Percentiles rank a stretch among this genome's conserved stretches.
These are phyloP conservation scores for Crithidia fasciculata DNA, from an alignment of 208 protist genomes.

Conservation along the genomic window DNA sequence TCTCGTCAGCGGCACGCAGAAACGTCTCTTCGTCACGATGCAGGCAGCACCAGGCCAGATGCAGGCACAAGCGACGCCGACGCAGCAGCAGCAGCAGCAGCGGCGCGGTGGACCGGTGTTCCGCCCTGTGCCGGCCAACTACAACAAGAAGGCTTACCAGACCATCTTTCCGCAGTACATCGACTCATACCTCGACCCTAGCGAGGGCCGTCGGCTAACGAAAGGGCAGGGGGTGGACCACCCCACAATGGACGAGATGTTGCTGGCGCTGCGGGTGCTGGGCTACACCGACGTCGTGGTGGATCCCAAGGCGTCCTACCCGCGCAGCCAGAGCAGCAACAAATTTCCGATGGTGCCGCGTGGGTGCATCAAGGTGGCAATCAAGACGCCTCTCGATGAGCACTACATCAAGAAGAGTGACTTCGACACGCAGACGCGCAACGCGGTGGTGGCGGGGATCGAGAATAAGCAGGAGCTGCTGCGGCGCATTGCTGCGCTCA, in stretches of 20 bases:
- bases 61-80: neutral
- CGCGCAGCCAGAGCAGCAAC: constrained; percentile 61
- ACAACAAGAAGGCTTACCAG: constrained; percentile 80
- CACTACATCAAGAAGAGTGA: constrained; percentile 91
- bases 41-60: neutral
- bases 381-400: constrained; percentile 73
- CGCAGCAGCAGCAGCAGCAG: constrained; percentile 5
- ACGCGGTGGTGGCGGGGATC: constrained; percentile 59
- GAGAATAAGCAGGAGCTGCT: constrained; percentile 79
- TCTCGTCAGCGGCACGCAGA: too few relatives aligned
- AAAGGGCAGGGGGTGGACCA: constrained; percentile 67
- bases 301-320: constrained; percentile 56
- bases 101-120: constrained; percentile 14
- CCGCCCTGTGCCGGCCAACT: constrained; percentile 26
- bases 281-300: constrained; percentile 69
- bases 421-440: constrained; percentile 84
- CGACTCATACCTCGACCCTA: constrained; percentile 71
- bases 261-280: constrained; percentile 48
- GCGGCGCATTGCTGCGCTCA: constrained; percentile 64
- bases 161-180: constrained; percentile 90
- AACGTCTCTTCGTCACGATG: neutral
- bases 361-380: constrained; percentile 73
- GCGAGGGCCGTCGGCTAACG: constrained; percentile 78
- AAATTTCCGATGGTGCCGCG: constrained; percentile 75
- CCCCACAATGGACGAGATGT: constrained; percentile 77